phyloP scores from a whole-genome alignment of 495 filamentous ascomycete species.

The Thermothielavioides terrestris region DNA sequence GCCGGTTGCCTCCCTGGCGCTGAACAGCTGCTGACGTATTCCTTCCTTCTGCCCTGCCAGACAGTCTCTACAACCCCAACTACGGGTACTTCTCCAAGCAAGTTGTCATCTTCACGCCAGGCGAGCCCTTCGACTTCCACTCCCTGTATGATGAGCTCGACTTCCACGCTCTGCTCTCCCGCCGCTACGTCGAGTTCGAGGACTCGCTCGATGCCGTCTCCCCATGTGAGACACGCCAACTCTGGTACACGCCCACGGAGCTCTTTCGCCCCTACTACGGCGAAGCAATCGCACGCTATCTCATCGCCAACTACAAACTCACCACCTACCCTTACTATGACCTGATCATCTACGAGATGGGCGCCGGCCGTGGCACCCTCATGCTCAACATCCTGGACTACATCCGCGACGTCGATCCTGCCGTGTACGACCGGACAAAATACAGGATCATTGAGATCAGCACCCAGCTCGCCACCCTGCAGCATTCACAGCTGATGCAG shows the following conservation, averaged over 20 bases:
- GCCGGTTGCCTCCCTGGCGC: neutral
- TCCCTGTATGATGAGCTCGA: constrained; percentile 68
- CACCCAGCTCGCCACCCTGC: constrained; percentile 63
- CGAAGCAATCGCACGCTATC: constrained; percentile 88
- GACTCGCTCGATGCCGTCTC: constrained; percentile 66
- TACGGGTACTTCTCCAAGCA: constrained; percentile 99
- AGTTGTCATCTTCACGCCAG: constrained; percentile 89
- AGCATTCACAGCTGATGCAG: constrained; percentile 58
- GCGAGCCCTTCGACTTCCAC: constrained; percentile 88
- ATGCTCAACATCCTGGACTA: constrained; percentile 98
- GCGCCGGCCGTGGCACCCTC: constrained; percentile 91
- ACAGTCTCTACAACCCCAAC: constrained; percentile 91
- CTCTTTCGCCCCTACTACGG: constrained; percentile 95
- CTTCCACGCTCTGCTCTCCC: constrained; percentile 65
- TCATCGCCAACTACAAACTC: constrained; percentile 91
- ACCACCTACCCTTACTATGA: constrained; percentile 92
- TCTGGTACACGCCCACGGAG: constrained; percentile 98
- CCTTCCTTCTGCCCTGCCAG: constrained; percentile 33
- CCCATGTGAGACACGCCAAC: constrained; percentile 65
- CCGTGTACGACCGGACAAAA: constrained; percentile 88
- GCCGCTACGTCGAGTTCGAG: constrained; percentile 83
- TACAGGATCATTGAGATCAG: constrained; percentile 97
- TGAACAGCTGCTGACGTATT: neutral
- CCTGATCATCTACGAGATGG: constrained; percentile 97
- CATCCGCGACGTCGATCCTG: constrained; percentile 79